Base-by-base conservation (phyloP, 768 basidiomycete species). In the Lyophyllum decastes region DNA sequence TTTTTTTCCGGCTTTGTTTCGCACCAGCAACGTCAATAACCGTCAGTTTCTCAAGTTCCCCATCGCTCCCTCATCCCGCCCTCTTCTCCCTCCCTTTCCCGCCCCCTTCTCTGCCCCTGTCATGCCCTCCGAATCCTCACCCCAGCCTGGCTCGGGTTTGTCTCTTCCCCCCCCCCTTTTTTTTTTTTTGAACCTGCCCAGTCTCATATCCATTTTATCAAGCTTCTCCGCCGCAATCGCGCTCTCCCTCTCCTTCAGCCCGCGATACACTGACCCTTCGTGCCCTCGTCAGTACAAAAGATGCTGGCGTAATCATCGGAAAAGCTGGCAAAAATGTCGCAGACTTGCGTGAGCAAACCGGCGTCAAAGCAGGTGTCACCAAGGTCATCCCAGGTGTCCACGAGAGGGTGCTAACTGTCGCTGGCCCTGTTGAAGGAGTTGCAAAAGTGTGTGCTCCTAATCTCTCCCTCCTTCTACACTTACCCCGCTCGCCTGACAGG, bases 371-470 rank as follows among this genome's bases (percentile, higher is more conserved):
- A 61, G 97, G 97, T 71, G 97, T 99, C 74, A 95, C 90, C 83
- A 98, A 97, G 74, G 96, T 98, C 81, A 94, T 96, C 58, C 87
- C 89, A 55, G 97, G 97, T 68, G 94, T 99, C 59, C 95, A 97
- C 72, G 97, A 99, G 77, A 90, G 97, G 66, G 95, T 98, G 70
- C 87, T 99, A 71, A 94, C 91, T 66, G 90, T 98, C 74, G 88
- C 87, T 59, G 97, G 97, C 56, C 83, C 90, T 45, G 89, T 97
- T 66, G 94, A 98, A 67, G 88, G 87, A 61, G 93, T 99, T 61
- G 89, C 95, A 66, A 92, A 94, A 83, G 95, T 92, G 62, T 38
- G 79, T 73, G 17, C 24, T 5, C 17, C 9, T 38, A 0, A 17
- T 35, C 49, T 34, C 44, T 58, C 60, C 19, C 24, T 49, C 51